phyloP scores from a whole-genome alignment of 164 flowering plant species.

The Umbellularia californica region DNA sequence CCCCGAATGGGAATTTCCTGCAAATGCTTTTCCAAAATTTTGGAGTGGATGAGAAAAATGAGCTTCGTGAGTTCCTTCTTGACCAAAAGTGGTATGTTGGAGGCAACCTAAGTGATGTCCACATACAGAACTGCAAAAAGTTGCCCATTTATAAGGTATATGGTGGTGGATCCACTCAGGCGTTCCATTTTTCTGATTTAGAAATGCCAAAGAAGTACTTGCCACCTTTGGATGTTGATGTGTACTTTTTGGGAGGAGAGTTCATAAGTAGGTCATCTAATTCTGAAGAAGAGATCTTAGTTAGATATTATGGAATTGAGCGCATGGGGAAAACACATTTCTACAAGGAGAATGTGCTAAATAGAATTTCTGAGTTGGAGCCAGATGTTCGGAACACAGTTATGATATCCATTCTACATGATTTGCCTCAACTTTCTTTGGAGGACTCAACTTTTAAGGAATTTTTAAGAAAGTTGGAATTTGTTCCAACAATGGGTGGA shows the following conservation, averaged over 20 bases:
- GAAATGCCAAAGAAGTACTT: slow-evolving; percentile 61
- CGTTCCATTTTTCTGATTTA: slow-evolving; percentile 47
- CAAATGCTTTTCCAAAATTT: slow-evolving; percentile 29
- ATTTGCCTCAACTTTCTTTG: slow-evolving; percentile 71
- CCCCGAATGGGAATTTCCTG: slow-evolving; percentile 30
- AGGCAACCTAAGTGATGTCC: slow-evolving; percentile 36
- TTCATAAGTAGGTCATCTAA: slow-evolving; percentile 51
- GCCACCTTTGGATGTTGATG: slow-evolving; percentile 60
- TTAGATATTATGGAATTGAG: slow-evolving; percentile 62
- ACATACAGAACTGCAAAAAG: slow-evolving; percentile 49
- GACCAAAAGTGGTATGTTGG: slow-evolving; percentile 84
- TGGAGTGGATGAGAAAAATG: slow-evolving; percentile 57
- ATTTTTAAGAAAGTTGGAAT: slow-evolving; percentile 57
- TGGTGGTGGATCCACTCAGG: slow-evolving; percentile 36
- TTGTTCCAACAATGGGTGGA: slow-evolving; percentile 68
- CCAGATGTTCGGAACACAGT: slow-evolving; percentile 61
- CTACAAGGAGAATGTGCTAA: slow-evolving; percentile 57
- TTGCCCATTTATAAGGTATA: slow-evolving; percentile 72
- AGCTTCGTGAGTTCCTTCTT: slow-evolving; percentile 73
- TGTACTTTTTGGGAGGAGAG: slow-evolving; percentile 51
- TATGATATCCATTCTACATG: slow-evolving; percentile 73
- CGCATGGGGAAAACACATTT: slow-evolving; percentile 76
- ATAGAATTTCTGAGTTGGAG: slow-evolving; percentile 46
- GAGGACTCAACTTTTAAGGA: slow-evolving; percentile 70
- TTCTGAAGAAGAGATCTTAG: slow-evolving; percentile 65